Conservation (phyloP, 2,329 filamentous ascomycete genomes). For the Lomentospora prolificans region DNA sequence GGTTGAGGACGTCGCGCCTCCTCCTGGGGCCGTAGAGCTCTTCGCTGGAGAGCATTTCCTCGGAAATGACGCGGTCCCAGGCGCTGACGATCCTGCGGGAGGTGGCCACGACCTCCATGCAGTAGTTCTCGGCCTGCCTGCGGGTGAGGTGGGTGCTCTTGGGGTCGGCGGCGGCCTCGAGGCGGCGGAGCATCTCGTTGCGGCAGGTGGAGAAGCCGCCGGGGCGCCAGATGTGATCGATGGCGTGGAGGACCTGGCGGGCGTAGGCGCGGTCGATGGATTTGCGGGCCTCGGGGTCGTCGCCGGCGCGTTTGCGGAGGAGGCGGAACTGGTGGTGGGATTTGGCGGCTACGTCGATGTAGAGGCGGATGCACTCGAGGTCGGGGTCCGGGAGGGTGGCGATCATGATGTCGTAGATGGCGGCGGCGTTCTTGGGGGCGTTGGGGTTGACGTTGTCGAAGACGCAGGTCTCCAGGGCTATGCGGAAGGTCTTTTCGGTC, state of each 20-base stretch:
- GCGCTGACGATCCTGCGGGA: constrained; percentile 35
- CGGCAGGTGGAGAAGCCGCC: constrained; percentile 30
- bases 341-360: constrained; percentile 34
- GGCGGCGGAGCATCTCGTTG: constrained; percentile 20
- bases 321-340: constrained; percentile 6
- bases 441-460: constrained; percentile 69
- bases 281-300: constrained; percentile 18
- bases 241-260: constrained; percentile 37
- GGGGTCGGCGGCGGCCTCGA: constrained; percentile 16
- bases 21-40: constrained; percentile 23
- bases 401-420: constrained; percentile 54
- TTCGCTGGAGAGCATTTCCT: constrained; percentile 26
- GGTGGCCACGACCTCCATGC: constrained; percentile 32
- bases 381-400: constrained; percentile 31
- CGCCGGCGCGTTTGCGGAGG: not conserved
- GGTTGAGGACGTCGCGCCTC: constrained; percentile 25
- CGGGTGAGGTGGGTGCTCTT: constrained; percentile 11
- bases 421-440: constrained; percentile 53
- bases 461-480: constrained; percentile 64
- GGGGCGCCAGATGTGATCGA: constrained; percentile 41
- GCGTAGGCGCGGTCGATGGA: constrained; percentile 25
- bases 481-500: constrained; percentile 49
- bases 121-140: constrained; percentile 20
- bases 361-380: constrained; percentile 38
- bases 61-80: constrained; percentile 32